A percentile compares a stretch with the other conserved stretches of the same genome.
Conservation (phyloP, 1,284 basidiomycete species). For the Fomitopsis schrenkii region DNA sequence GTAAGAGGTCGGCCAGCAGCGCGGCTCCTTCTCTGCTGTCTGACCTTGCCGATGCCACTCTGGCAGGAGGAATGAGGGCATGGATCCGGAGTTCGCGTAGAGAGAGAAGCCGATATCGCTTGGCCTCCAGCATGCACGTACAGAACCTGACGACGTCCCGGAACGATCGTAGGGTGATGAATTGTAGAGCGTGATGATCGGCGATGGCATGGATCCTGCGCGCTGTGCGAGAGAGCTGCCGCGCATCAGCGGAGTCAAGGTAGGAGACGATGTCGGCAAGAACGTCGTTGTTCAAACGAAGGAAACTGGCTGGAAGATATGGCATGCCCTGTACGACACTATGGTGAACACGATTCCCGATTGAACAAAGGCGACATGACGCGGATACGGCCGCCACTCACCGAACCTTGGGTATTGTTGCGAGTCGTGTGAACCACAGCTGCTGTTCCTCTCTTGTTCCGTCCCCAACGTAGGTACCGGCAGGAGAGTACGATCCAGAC, state of each 20-base stretch:
- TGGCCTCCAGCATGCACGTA: background rate
- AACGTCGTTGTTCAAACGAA: background rate
- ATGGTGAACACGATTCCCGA: too few species aligned
- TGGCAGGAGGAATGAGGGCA: background rate
- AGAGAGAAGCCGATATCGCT: background rate
- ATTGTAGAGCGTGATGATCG: background rate
- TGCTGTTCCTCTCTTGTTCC: too few species aligned
- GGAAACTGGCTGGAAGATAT: background rate
- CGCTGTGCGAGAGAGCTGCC: background rate
- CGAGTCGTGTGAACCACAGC: too few species aligned
- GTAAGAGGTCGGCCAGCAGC: background rate
- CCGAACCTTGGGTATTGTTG: too few species aligned
- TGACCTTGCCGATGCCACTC: background rate
- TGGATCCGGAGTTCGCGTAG: background rate
- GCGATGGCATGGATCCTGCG: background rate
- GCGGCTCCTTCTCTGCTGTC: background rate
- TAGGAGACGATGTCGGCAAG: background rate
- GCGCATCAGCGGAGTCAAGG: background rate
- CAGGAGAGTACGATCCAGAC: too few species aligned
- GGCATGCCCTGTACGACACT: background rate
- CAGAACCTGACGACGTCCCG: background rate
- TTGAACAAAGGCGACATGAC: too few species aligned
- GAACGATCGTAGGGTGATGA: background rate
- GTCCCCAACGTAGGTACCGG: too few species aligned
- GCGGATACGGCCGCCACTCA: too few species aligned